Conservation (phyloP, 2,329 filamentous ascomycete genomes). For the Colletotrichum cereale region DNA sequence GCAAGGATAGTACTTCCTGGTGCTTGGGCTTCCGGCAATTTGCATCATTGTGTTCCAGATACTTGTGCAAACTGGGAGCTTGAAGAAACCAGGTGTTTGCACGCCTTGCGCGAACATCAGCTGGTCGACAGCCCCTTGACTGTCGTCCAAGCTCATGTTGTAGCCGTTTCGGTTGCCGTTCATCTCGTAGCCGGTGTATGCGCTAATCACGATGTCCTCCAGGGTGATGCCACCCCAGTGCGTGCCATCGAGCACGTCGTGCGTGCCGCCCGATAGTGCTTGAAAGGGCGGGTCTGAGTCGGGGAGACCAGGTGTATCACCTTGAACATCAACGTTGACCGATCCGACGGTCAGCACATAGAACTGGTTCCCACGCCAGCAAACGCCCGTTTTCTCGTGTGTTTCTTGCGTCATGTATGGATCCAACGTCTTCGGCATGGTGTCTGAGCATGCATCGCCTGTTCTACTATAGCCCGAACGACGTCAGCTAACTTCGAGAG, state of each 20-base stretch:
- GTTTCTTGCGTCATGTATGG: constrained; percentile 26
- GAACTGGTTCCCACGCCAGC: constrained; percentile 28
- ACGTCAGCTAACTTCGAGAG: not conserved
- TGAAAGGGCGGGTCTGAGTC: constrained; percentile 17
- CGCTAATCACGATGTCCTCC: constrained; percentile 29
- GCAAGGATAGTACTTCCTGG: constrained; percentile 11
- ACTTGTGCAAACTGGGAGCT: constrained; percentile 24
- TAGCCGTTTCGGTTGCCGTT: constrained; percentile 29
- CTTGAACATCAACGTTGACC: constrained; percentile 1
- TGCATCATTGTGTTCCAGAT: constrained; percentile 23
- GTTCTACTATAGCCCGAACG: not conserved
- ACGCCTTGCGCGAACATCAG: constrained; percentile 9
- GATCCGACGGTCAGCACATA: constrained; percentile 14
- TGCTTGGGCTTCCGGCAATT: not conserved
- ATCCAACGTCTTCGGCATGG: constrained; percentile 14
- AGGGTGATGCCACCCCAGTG: constrained; percentile 23
- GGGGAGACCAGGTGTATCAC: not conserved
- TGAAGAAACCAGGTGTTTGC: constrained; percentile 21
- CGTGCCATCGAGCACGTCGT: constrained; percentile 27
- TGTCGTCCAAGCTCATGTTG: constrained; percentile 17
- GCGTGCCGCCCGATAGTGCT: not conserved
- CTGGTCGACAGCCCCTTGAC: constrained; percentile 1
- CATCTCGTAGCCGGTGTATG: constrained; percentile 1
- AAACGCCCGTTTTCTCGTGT: constrained; percentile 10
- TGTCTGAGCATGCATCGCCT: constrained; percentile 15